These are phyloP conservation scores for Phialophora macrospora DNA, from an alignment of 2,329 filamentous ascomycete genomes.

Conservation along the genomic window DNA sequence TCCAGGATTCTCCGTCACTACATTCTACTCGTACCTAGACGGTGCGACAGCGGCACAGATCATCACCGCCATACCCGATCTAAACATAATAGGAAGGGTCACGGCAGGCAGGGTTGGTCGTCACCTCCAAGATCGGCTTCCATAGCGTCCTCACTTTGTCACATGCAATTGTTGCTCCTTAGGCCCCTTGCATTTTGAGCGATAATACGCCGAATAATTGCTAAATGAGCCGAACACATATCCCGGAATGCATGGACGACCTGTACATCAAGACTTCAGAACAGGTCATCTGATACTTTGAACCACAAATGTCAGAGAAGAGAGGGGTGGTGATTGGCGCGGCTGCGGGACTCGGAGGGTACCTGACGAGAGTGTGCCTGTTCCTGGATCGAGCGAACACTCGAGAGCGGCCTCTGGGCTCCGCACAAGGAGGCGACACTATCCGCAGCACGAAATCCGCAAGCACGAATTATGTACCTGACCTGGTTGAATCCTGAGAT, in stretches of 20 bases:
- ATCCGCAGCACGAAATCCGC: conserved; percentile 1
- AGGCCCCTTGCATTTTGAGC: background rate
- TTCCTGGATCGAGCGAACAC: conserved; percentile 20
- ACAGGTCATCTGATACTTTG: conserved; percentile 14
- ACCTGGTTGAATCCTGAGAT: background rate
- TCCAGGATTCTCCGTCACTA: background rate
- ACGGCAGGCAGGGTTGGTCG: background rate
- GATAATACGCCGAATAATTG: background rate
- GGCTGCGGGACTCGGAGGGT: conserved; percentile 10
- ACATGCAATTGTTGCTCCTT: conserved; percentile 8
- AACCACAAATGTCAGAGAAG: background rate
- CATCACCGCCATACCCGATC: background rate
- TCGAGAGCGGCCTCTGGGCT: background rate
- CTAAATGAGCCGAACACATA: background rate
- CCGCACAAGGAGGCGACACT: background rate
- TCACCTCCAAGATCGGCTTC: too few species aligned
- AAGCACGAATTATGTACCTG: conserved; percentile 15
- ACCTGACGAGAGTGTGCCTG: conserved; percentile 22
- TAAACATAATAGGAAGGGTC: background rate
- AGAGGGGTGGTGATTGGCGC: background rate
- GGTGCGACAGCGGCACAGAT: background rate
- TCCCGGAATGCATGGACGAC: background rate
- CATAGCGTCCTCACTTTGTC: background rate
- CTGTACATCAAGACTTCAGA: background rate
- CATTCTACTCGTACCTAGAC: background rate